Conservation (phyloP, 2,329 filamentous ascomycete species). For the Fusarium phyllophilum region DNA sequence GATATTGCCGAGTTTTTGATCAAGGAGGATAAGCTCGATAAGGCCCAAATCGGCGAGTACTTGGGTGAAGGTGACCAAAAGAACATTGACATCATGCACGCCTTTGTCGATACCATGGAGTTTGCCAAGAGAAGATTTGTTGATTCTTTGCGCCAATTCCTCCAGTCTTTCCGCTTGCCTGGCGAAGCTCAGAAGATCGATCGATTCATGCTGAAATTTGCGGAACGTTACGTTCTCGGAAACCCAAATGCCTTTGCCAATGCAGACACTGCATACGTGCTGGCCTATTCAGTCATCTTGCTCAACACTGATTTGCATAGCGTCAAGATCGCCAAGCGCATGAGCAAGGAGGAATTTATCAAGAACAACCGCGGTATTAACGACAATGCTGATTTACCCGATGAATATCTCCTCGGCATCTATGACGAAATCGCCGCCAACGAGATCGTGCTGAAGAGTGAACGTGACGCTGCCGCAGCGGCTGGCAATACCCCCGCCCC, state of each 20-base stretch:
- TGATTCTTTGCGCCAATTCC: slow-evolving; percentile 87
- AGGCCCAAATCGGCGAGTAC: slow-evolving; percentile 92
- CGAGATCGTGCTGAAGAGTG: slow-evolving; percentile 94
- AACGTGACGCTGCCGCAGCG: slow-evolving; percentile 88
- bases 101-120: slow-evolving; percentile 95
- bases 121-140: slow-evolving; percentile 93
- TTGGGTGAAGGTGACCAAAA: slow-evolving; percentile 92
- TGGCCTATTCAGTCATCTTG: slow-evolving; percentile 96
- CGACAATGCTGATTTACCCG: slow-evolving; percentile 90
- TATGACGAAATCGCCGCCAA: slow-evolving; percentile 92
- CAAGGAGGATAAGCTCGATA: slow-evolving; percentile 85
- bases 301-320: slow-evolving; percentile 97
- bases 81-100: slow-evolving; percentile 98
- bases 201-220: slow-evolving; percentile 99
- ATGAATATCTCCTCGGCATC: slow-evolving; percentile 89
- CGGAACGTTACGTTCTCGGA: slow-evolving; percentile 91
- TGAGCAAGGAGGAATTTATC: slow-evolving; percentile 98
- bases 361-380: slow-evolving; percentile 99
- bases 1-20: slow-evolving; percentile 88
- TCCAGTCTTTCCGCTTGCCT: slow-evolving; percentile 93
- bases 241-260: slow-evolving; percentile 99
- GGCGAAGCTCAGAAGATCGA: slow-evolving; percentile 99
- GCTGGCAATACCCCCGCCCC: slow-evolving; percentile 70
- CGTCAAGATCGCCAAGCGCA: slow-evolving; percentile 81
- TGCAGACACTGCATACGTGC: slow-evolving; percentile 95